Evolutionary conservation across 2,329 filamentous ascomycete species (phyloP), one percentile per base, ranked within the genome.

Genomic region (Zymoseptoria ardabiliae): DNA sequence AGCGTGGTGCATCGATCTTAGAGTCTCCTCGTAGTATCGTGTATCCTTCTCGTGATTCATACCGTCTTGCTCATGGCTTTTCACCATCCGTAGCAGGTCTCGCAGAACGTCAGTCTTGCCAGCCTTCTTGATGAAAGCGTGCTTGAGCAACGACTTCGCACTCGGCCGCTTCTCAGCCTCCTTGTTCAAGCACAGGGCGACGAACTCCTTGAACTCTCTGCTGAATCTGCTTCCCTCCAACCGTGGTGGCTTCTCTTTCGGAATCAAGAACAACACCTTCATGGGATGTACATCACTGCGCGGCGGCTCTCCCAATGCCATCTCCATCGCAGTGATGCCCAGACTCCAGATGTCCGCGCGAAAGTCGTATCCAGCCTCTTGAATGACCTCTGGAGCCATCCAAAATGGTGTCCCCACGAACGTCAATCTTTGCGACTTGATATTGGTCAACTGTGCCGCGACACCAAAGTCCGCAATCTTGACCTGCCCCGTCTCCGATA

Each of bases 381-480:
- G 88, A 66, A 96, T 96, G 41, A 96, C 91, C 72, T 96, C 91
- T 1, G 91, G 91, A 0, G 91, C 91, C 91, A 96, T 96, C 91
- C 91, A 96, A 72, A 95, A 96, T 0, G 94, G 94, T 0, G 93
- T 97, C 20, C 94, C 94, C 20, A 99, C 94, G 70, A 99, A 97
- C 0, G 94, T 99, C 75, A 97, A 93, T 57, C 94, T 86, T 74
- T 97, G 91, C 2, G 93, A 97, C 76, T 97, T 97, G 77, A 97
- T 96, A 72, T 97, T 96, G 62, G 91, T 96, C 69, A 99, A 81
- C 74, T 99, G 94, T 28, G 94, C 93, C 7, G 94, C 94, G 50
- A 99, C 94, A 61, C 94, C 94, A 72, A 99, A 99, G 76, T 99
- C 94, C 25, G 94, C 94, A 62, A 96, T 83, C 74, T 97, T 99